phyloP scores from a whole-genome alignment of 352 stramenopile species.

The Globisporangium barbulae region DNA sequence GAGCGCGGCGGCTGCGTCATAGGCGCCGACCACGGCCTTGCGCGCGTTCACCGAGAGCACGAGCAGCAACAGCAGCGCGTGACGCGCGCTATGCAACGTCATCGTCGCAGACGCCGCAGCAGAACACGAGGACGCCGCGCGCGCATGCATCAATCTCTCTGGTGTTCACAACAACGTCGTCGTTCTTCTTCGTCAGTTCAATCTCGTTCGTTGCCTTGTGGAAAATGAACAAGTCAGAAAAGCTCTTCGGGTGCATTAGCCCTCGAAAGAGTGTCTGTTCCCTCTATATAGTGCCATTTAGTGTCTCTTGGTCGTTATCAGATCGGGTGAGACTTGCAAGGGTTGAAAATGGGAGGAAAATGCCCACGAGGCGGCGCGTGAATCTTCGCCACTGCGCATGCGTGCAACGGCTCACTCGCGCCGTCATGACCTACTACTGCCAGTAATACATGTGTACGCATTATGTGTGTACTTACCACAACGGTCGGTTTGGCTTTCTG shows the following conservation, averaged over 20 bases:
- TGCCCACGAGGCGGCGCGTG: neutral
- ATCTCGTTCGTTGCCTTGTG: neutral
- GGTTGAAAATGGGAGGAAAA: neutral
- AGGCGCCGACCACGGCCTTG: conserved; percentile 22
- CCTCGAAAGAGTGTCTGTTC: neutral
- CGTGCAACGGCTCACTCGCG: neutral
- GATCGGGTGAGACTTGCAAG: neutral
- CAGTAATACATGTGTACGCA: neutral
- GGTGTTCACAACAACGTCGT: neutral
- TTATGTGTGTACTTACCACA: neutral
- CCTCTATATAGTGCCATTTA: neutral
- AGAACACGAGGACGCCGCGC: neutral
- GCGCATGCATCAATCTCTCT: conserved; percentile 1
- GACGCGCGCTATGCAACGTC: conserved; percentile 7
- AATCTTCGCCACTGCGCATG: neutral
- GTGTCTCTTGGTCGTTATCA: neutral
- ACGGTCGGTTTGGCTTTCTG: neutral
- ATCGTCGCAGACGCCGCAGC: neutral
- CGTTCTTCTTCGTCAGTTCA: neutral
- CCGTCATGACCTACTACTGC: neutral
- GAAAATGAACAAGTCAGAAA: conserved; percentile 5
- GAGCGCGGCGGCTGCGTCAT: conserved; percentile 13
- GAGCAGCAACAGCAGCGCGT: conserved; percentile 29
- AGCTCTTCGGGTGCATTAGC: neutral
- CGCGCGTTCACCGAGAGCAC: conserved; percentile 26